Percentiles rank a stretch among this genome's conserved stretches.
Evolutionary conservation across 306 rosid species (phyloP).

Genomic region (Quercus suber): DNA sequence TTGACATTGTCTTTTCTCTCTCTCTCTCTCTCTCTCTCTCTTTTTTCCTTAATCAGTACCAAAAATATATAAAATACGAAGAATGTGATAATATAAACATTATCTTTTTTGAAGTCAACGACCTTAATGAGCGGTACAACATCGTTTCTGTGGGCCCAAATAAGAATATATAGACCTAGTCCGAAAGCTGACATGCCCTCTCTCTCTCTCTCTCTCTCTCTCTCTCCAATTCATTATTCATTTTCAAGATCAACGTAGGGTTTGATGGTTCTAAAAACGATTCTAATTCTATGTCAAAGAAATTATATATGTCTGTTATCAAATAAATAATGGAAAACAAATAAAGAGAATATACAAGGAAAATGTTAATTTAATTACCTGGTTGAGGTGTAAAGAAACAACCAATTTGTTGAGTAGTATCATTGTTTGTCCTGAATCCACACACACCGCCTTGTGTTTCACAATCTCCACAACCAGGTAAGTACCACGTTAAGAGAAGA

Average conservation of each 20-base stretch:
- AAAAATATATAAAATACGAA: too few relatives aligned
- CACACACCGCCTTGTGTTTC: slow-evolving; percentile 46
- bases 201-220: too few relatives aligned
- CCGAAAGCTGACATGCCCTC: background rate
- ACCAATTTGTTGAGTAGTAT: slow-evolving; percentile 29
- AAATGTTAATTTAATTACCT: slow-evolving; percentile 32
- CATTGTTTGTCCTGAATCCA: slow-evolving; percentile 38
- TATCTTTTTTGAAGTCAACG: background rate
- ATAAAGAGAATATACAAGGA: background rate
- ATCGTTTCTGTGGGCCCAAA: background rate
- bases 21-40: background rate
- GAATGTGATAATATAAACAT: background rate
- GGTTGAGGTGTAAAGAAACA: slow-evolving; percentile 35
- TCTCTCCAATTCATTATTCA: background rate
- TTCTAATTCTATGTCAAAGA: too few relatives aligned
- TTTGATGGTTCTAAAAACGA: background rate
- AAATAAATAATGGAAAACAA: too few relatives aligned
- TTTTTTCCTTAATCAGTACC: too few relatives aligned
- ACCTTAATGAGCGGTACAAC: background rate
- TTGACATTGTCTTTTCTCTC: slow-evolving; percentile 3
- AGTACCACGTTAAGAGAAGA: slow-evolving; percentile 48
- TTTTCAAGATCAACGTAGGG: background rate
- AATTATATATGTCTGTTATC: too few relatives aligned
- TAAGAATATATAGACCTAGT: background rate
- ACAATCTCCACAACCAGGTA: slow-evolving; percentile 54